Base-by-base conservation (phyloP, 2,329 filamentous ascomycete species). In the Ilyonectria sp. region DNA sequence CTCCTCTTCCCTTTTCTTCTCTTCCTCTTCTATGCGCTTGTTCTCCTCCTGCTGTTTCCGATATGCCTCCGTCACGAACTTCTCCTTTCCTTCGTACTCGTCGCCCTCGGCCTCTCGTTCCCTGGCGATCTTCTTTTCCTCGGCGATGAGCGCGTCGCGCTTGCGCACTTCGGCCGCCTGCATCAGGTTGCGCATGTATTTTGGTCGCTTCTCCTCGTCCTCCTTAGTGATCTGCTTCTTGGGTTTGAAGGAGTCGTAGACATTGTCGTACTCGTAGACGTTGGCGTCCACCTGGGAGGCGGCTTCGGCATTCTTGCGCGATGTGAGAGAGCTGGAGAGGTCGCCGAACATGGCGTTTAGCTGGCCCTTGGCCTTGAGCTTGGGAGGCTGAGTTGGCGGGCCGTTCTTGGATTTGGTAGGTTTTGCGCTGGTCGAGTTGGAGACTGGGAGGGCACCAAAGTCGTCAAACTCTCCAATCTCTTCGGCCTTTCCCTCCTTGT, bases 201-300 rank as follows among this genome's bases (percentile, higher is more conserved):
- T 93, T 1, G 93, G 92, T 72, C 90, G 90, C 46, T 90, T 85
- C 75, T 91, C 88, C 60, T 84, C 84, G 50, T 84, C 84, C 53
- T 84, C 83, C 7, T 85, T 86, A 5, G 83, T 84, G 65, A 87
- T 86, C 72, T 89, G 87, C 68, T 90, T 89, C 66, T 90, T 86
- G 17, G 89, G 88, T 71, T 93, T 92, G 46, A 95, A 85, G 1
- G 91, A 92, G 74, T 95, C 93, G 82, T 94, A 95, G 23, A 94
- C 92, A 2, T 87, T 88, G 78, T 97, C 94, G 82, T 96, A 97
- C 81, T 96, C 93, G 84, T 95, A 96, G 72, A 96, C 91, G 55
- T 89, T 91, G 1, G 92, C 84, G 75, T 96, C 93, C 9, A 92
- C 77, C 66, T 89, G 86, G 68, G 90, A 85, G 2, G 92, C 93